These are phyloP conservation scores for Nemania sp. DNA, from an alignment of 2,329 filamentous ascomycete species.

Conservation along the genomic window DNA sequence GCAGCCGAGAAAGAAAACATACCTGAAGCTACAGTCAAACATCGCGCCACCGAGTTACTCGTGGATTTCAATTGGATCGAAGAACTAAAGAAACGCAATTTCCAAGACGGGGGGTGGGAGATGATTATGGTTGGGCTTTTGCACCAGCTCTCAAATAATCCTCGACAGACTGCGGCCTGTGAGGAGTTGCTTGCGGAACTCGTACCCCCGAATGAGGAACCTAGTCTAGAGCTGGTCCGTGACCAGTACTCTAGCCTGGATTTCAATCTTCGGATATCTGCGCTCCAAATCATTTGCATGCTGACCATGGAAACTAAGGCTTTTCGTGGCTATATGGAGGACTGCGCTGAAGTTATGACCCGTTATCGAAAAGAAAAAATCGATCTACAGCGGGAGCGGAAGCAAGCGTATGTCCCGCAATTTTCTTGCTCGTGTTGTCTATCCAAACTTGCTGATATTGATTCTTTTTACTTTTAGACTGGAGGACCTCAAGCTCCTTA, in stretches of 20 bases:
- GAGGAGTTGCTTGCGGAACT: constrained; percentile 80
- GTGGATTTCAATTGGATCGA: constrained; percentile 82
- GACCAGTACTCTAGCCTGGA: constrained; percentile 76
- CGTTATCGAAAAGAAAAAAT: constrained; percentile 94
- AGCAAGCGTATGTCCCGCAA: constrained; percentile 59
- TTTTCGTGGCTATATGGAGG: constrained; percentile 85
- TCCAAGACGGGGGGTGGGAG: constrained; percentile 89
- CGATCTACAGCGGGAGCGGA: constrained; percentile 80
- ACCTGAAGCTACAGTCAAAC: constrained; percentile 55
- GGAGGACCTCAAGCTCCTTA: constrained; percentile 71
- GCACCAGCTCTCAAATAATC: constrained; percentile 79
- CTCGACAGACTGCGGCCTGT: constrained; percentile 70
- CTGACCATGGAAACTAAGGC: constrained; percentile 85
- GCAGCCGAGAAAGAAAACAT: constrained; percentile 55
- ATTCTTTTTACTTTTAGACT: constrained; percentile 52
- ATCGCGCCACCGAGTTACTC: constrained; percentile 78
- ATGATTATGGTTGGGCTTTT: constrained; percentile 85
- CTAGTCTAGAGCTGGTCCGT: constrained; percentile 74
- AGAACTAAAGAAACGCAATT: constrained; percentile 79
- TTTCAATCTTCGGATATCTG: constrained; percentile 79
- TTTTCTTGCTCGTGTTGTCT: neutral
- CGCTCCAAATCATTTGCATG: constrained; percentile 83
- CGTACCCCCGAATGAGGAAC: constrained; percentile 76
- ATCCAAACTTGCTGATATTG: constrained; percentile 4
- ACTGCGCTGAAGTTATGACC: constrained; percentile 93